Base-by-base conservation (phyloP, 306 rosid species). In the Gynostemma pentaphyllum region DNA sequence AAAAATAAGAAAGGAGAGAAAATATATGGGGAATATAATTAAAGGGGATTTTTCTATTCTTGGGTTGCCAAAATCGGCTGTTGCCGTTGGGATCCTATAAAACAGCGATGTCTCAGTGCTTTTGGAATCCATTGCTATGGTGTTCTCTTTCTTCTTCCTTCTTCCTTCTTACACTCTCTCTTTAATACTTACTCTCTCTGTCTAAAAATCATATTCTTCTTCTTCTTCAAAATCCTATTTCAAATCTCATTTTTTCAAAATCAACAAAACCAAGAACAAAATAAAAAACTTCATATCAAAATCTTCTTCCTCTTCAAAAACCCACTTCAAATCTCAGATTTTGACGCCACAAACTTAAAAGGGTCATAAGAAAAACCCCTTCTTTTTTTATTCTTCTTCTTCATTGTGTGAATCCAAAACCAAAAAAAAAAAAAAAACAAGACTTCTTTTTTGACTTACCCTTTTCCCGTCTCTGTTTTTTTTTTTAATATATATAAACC, bases 21-120 rank as follows among this genome's bases (percentile, higher is more conserved):
- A 60, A 39, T 10, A 60, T 39, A 7, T 4, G 65, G 34, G 30
- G 48, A 39, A 39, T 60, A 13, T 12, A 7, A 60, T 19, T 34
- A 39, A 39, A 39, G 34, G 47, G 19, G 4, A n/a, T n/a, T n/a
- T 60, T 60, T 5, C 48, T 6, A 60, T 12, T 40, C 14, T 12
- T 1, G 32, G 44, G 49, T 61, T 73, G 40, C 70, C 78, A n/a
- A 70, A 79, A 77, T 74, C 69, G 79, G 80, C 68, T 67, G 78
- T 62, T n/a, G n/a, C n/a, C n/a, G n/a, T n/a, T 71, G 71, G 79
- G 76, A 78, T 81, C 83, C 90, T 92, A 92, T 92, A 86, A 81
- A 92, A 84, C 26, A 65, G 83, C 68, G 55, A 77, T 79, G n/a
- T n/a, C 67, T 63, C 70, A 70, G 83, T 71, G 87, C n/a, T 75